Base-by-base conservation (phyloP, 2,329 filamentous ascomycete genomes). In the Fusarium sp. region DNA sequence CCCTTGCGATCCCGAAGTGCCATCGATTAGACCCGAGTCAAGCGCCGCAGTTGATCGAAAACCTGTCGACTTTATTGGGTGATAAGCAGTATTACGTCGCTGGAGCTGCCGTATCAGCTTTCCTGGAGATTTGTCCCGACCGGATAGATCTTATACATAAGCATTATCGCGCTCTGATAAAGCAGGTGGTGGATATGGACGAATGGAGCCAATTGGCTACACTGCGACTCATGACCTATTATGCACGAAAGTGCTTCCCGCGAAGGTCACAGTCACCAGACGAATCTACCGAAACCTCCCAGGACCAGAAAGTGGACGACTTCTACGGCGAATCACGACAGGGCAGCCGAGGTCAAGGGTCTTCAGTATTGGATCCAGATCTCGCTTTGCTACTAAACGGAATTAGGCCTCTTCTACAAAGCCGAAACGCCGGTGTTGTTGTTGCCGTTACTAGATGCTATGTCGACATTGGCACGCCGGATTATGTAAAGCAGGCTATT, bases 61-160 rank as follows among this genome's bases (percentile, higher is more conserved):
- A 95, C 74, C 82, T 99, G 5, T 85, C 88, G 5, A 89, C 86
- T 0, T 82, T 99, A 34, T 82, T 99, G 8, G 93, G 91, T 1
- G 96, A 99, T 81, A 93, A 91, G 79, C 95, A 97, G 77, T 98
- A 97, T 80, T 97, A 93, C 77, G 96, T 99, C n/a, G 92, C 93
- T 4, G 96, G 96, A 3, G 94, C 96, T 4, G 96, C 96, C 1
- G 93, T 98, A 5, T 89, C 91, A 37, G 92, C 96, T 1, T 97
- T 97, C 74, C 80, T 97, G 78, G 93, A 97, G 69, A 85, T 98
- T 30, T 98, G 95, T 71, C 94, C 96, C 0, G 91, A 97, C 16
- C 85, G 92, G 55, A 86, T 97, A 68, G 94, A 97, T 77, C 82
- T 99, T 62, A 89, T 99, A 71, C 96, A 99, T 79, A 90, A 91